Conservation (phyloP, 495 filamentous ascomycete species). For the Parathielavia appendiculata region DNA sequence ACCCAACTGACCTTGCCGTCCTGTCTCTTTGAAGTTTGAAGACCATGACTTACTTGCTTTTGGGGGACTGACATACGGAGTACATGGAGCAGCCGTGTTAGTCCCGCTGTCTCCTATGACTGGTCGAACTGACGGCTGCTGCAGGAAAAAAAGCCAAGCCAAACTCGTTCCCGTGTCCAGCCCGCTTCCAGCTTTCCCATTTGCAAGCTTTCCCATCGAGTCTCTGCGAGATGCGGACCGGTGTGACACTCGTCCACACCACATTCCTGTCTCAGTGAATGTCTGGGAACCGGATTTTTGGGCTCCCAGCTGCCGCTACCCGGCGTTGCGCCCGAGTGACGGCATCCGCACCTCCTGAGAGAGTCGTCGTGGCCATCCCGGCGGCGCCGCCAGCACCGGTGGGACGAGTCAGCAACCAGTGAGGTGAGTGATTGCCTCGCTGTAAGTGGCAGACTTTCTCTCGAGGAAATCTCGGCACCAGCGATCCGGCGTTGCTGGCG, state of each 20-base stretch:
- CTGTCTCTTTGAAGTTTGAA: not conserved
- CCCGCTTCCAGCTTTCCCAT: not conserved
- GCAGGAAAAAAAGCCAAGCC: conserved; percentile 10
- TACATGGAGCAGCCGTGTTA: not conserved
- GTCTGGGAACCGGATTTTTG: not conserved
- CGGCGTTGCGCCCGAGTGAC: not conserved
- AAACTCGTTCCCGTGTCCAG: conserved; percentile 6
- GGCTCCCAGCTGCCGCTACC: not conserved
- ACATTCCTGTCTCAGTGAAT: not conserved
- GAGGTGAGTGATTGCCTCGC: not conserved
- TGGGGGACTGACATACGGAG: no score
- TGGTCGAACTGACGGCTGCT: not conserved
- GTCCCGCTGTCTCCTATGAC: not conserved
- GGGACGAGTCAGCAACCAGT: not conserved
- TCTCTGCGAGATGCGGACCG: not conserved
- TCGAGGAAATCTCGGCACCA: not conserved
- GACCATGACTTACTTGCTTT: not conserved
- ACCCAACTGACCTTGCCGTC: not conserved
- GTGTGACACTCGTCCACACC: conserved; percentile 8
- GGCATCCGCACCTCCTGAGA: no score
- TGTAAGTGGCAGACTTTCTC: not conserved
- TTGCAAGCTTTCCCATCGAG: conserved; percentile 8
- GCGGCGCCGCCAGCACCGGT: not conserved
- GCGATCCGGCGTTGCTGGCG: not conserved
- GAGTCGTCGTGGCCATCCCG: no score